A percentile compares a stretch with the other conserved stretches of the same genome.
phyloP scores from a whole-genome alignment of 2,329 filamentous ascomycete genomes.

The Aspergillus cejpii region DNA sequence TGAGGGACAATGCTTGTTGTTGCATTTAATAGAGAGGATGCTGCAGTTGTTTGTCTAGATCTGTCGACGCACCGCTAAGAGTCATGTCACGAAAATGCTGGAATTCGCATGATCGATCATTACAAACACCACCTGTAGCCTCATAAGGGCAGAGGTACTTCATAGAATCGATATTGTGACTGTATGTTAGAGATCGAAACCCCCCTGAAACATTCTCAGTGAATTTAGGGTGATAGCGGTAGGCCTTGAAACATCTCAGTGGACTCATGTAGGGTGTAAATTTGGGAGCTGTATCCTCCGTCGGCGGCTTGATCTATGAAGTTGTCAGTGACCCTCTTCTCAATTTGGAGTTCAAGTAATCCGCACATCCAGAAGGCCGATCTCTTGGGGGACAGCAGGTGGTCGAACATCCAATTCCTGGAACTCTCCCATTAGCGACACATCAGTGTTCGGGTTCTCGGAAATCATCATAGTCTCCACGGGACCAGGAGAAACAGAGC shows the following conservation, averaged over 20 bases:
- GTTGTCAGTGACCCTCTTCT: slow-evolving; percentile 23
- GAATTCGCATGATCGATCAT: slow-evolving; percentile 63
- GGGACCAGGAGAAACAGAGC: slow-evolving; percentile 34
- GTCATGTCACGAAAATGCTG: slow-evolving; percentile 75
- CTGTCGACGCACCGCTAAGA: slow-evolving; percentile 63
- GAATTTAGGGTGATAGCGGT: slow-evolving; percentile 80
- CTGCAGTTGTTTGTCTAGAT: slow-evolving; percentile 24
- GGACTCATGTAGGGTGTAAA: slow-evolving; percentile 73
- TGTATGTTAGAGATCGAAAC: slow-evolving; percentile 86
- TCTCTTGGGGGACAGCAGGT: slow-evolving; percentile 18
- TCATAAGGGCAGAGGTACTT: slow-evolving; percentile 72
- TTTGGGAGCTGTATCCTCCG: slow-evolving; percentile 20
- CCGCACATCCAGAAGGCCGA: slow-evolving; percentile 32
- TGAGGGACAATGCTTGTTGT: not conserved
- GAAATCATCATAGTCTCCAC: slow-evolving; percentile 22
- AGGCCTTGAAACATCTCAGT: slow-evolving; percentile 74
- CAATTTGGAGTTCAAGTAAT: slow-evolving; percentile 12
- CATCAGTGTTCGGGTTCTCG: slow-evolving; percentile 18
- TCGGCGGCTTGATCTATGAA: slow-evolving; percentile 21
- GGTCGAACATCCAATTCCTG: slow-evolving; percentile 24
- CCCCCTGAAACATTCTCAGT: slow-evolving; percentile 63
- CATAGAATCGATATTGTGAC: slow-evolving; percentile 74
- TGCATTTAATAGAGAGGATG: slow-evolving; percentile 13
- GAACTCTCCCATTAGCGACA: slow-evolving; percentile 28
- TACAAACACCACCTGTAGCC: slow-evolving; percentile 63